Evolutionary conservation across 352 stramenopile genomes (phyloP), one percentile per base, ranked within the genome.

Genomic region (Lagenidium giganteum): DNA sequence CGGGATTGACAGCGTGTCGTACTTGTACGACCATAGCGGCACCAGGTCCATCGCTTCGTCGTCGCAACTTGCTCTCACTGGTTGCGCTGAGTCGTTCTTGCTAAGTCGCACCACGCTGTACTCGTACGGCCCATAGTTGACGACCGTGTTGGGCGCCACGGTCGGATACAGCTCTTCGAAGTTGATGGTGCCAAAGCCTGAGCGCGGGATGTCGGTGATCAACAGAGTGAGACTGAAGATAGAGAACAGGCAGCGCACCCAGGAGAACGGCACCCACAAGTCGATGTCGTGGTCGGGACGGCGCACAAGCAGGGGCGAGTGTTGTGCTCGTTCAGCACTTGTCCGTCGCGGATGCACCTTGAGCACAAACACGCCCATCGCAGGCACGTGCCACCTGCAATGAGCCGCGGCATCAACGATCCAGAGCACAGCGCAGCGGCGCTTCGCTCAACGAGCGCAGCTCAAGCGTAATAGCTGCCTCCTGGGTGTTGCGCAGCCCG

Each of bases 121-220:
- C 17, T 54, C 43, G 36, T 70, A 80, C 7, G 67, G 69, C 8
- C 67, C 72, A 24, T 74, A 85, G 20, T 42, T 54, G 21, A 67
- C 45, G 2, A 42, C 54, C 4, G 56, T 59, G 26, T 41, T 48
- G 1, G 69, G 69, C 20, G 60, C 59, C 4, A 57, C 49, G 4
- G 38, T 13, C 0, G 50, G 31, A 26, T 67, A 74, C 14, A 59
- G 66, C 4, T 61, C 33, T 3, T 37, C 36, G 12, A 72, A 20
- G 16, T 42, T 51, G n/a, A n/a, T n/a, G 4, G 76, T 45, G 0
- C 64, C 64, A 8, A 83, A 45, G 1, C 72, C 69, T 0, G 69
- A 68, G 8, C 72, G 67, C 6, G 67, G 69, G 22, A 85, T 79
- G 18, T 85, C 72, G 2, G 67, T 72, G 27, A 62, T n/a, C 0